Conservation (phyloP, 257 asterid genomes). For the Marsdenia floribunda region DNA sequence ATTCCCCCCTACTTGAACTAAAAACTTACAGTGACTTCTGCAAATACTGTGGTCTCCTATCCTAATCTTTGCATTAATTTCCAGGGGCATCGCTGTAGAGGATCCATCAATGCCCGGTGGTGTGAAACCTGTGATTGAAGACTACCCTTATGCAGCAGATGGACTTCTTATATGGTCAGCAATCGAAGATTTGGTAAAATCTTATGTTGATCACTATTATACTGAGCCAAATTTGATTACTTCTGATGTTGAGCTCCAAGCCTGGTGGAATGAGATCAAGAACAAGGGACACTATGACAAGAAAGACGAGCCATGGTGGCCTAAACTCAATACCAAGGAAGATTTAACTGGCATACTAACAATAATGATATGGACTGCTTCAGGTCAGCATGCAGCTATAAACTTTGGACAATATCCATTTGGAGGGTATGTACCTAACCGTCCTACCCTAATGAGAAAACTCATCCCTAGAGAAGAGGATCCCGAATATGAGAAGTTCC, state of each 20-base stretch:
- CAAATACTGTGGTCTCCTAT: neutral
- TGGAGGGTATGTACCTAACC: slow-evolving; percentile 84
- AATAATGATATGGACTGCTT: slow-evolving; percentile 78
- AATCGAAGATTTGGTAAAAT: slow-evolving; percentile 63
- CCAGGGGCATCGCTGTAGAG: slow-evolving; percentile 87
- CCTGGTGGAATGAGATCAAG: slow-evolving; percentile 91
- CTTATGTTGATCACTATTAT: slow-evolving; percentile 69
- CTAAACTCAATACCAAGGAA: slow-evolving; percentile 56
- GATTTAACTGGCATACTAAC: slow-evolving; percentile 62
- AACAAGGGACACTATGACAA: slow-evolving; percentile 69
- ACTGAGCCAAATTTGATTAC: slow-evolving; percentile 52
- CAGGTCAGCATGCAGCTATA: slow-evolving; percentile 97
- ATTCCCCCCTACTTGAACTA: neutral
- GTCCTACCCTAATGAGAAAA: slow-evolving; percentile 78
- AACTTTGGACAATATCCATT: slow-evolving; percentile 93
- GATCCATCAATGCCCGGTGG: slow-evolving; percentile 76
- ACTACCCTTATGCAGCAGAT: slow-evolving; percentile 91
- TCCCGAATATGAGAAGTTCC: slow-evolving; percentile 54
- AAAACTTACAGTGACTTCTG: neutral
- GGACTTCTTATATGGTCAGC: slow-evolving; percentile 91
- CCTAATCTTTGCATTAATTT: neutral
- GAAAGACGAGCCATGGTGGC: slow-evolving; percentile 88
- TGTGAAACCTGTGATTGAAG: slow-evolving; percentile 72
- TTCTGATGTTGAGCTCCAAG: slow-evolving; percentile 69
- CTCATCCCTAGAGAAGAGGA: slow-evolving; percentile 55